Evolutionary conservation across 1,139 yeast species (phyloP).

Genomic region (Yueomyces sp.): DNA sequence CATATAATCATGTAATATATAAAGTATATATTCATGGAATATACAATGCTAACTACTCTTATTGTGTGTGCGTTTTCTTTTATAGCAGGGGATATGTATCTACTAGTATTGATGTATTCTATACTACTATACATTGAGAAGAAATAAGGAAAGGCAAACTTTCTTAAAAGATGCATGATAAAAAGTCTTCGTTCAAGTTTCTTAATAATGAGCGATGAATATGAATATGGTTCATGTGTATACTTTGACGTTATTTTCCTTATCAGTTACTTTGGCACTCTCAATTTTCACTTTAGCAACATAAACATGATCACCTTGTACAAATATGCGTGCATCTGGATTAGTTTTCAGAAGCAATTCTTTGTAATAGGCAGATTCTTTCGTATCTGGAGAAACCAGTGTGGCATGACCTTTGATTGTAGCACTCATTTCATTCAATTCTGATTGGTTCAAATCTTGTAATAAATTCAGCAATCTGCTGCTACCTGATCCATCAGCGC

Average conservation of each 20-base stretch:
- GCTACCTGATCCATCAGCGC: constrained; percentile 4
- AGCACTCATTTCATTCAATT: constrained; percentile 64
- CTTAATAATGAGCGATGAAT: no score
- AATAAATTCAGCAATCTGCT: constrained; percentile 44
- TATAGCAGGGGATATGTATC: no score
- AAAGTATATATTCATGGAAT: no score
- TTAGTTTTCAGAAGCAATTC: constrained; percentile 44
- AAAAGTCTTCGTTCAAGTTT: no score
- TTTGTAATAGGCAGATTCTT: constrained; percentile 43
- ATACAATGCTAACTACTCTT: no score
- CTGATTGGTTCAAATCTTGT: constrained; percentile 62
- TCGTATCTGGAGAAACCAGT: constrained; percentile 31
- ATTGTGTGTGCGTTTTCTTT: no score
- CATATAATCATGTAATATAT: no score
- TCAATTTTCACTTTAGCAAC: constrained; percentile 52
- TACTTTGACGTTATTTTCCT: constrained; percentile 46
- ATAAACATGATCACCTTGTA: constrained; percentile 49
- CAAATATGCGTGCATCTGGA: constrained; percentile 59
- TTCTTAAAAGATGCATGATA: no score
- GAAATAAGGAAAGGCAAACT: no score
- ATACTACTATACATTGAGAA: no score
- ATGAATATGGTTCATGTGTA: constrained; percentile 23
- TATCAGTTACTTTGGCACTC: constrained; percentile 71
- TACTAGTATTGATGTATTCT: no score
- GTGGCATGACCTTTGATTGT: constrained; percentile 64